Conservation (phyloP, 495 filamentous ascomycete genomes). For the Bombardia bombarda region DNA sequence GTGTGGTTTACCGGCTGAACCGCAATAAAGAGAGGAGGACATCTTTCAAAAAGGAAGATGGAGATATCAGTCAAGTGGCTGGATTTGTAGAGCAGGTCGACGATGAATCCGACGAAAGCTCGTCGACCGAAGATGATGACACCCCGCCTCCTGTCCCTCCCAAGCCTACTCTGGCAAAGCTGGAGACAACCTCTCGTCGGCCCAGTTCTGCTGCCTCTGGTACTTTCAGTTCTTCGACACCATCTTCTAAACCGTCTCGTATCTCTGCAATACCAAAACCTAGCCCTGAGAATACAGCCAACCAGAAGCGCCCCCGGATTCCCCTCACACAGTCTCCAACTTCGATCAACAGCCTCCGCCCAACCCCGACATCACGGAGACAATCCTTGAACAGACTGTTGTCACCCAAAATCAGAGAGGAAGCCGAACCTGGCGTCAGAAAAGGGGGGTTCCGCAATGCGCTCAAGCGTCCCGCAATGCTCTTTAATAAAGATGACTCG, state of each 20-base stretch:
- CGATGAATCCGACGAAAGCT: conserved; percentile 11
- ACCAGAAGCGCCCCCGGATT: conserved; percentile 36
- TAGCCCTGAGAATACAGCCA: conserved; percentile 26
- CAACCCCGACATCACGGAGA: conserved; percentile 14
- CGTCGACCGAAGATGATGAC: conserved; percentile 4
- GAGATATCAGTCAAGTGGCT: conserved; percentile 20
- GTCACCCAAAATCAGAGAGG: conserved; percentile 9
- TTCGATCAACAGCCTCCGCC: conserved; percentile 8
- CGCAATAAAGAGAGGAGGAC: conserved; percentile 30
- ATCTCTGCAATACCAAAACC: conserved; percentile 8
- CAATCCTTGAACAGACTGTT: conserved; percentile 18
- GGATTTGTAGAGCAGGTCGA: conserved; percentile 20
- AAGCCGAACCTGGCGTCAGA: conserved; percentile 23
- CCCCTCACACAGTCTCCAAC: conserved; percentile 17
- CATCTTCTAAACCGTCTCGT: conserved; percentile 4
- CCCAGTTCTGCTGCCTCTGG: conserved; percentile 10
- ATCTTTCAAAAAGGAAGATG: conserved; percentile 26
- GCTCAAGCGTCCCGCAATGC: conserved; percentile 17
- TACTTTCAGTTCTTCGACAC: conserved; percentile 6
- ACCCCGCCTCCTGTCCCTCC: conserved; percentile 18
- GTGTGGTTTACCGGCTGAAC: conserved; percentile 22
- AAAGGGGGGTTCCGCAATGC: conserved; percentile 24
- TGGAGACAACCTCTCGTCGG: not conserved
- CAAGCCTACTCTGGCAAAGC: conserved; percentile 6
- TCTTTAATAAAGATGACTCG: conserved; percentile 23